These are phyloP conservation scores for Kodamaea kaohsiungensis DNA, from an alignment of 805 yeast genomes.

Conservation along the genomic window DNA sequence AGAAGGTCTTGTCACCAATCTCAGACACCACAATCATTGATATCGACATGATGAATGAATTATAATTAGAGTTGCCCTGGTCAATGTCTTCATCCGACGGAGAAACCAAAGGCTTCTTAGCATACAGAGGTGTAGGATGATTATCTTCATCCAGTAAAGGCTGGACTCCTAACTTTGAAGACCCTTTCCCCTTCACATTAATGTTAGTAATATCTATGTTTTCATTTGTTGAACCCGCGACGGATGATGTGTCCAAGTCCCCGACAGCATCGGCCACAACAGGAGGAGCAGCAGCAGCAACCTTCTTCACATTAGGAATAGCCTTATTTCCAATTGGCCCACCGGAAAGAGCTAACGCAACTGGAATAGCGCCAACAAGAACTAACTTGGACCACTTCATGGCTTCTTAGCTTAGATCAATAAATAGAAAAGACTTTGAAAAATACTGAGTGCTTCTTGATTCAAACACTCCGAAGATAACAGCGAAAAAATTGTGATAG, in stretches of 20 bases:
- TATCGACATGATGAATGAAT: conserved; percentile 74
- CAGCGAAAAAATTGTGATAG: not conserved
- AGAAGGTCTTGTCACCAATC: conserved; percentile 95
- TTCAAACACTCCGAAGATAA: not conserved
- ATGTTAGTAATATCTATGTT: conserved; percentile 1
- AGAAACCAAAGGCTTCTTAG: conserved; percentile 23
- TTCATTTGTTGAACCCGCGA: not conserved
- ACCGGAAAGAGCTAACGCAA: not conserved
- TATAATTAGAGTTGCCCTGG: conserved; percentile 21
- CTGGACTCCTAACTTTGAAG: conserved; percentile 19
- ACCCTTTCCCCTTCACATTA: not conserved
- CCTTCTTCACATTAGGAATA: not conserved
- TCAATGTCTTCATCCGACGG: conserved; percentile 13
- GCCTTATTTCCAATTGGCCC: not conserved
- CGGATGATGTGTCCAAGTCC: not conserved
- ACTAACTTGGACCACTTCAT: conserved; percentile 8
- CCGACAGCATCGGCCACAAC: not conserved
- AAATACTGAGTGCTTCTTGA: not conserved
- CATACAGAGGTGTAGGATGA: conserved; percentile 25
- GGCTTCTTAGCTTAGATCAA: not conserved
- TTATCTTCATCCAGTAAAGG: conserved; percentile 26
- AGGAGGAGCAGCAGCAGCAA: not conserved
- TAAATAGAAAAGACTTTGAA: not conserved
- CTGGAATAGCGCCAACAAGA: not conserved
- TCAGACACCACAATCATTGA: conserved; percentile 95